phyloP scores from a whole-genome alignment of 2,329 filamentous ascomycete genomes.

The Fusarium camptoceras region DNA sequence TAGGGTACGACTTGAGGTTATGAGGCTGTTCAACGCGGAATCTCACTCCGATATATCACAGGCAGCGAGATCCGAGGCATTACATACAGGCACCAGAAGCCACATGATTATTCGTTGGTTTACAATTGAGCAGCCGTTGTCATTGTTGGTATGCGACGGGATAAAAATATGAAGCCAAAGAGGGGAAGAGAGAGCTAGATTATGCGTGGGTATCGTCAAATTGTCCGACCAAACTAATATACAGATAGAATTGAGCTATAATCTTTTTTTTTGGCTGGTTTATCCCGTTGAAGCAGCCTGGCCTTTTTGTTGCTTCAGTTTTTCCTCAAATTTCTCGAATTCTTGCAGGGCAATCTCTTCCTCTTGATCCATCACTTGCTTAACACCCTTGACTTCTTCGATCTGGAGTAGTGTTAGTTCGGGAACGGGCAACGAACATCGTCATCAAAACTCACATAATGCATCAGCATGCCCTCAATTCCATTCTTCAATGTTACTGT shows the following conservation, averaged over 20 bases:
- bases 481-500: slow-evolving; percentile 97
- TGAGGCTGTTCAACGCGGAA: neutral
- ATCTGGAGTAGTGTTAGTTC: slow-evolving; percentile 69
- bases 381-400: slow-evolving; percentile 92
- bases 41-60: neutral
- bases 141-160: neutral
- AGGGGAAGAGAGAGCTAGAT: neutral
- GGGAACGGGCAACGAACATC: slow-evolving; percentile 40
- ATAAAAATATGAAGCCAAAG: neutral
- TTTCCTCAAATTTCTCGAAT: slow-evolving; percentile 96
- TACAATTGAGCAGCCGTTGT: neutral
- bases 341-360: slow-evolving; percentile 88
- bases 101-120: neutral
- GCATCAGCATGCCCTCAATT: slow-evolving; percentile 98
- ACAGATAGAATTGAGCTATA: slow-evolving; percentile 26
- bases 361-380: slow-evolving; percentile 90
- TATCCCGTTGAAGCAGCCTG: slow-evolving; percentile 29
- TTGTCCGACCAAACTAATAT: slow-evolving; percentile 41
- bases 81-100: neutral
- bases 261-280: neutral
- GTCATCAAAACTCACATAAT: slow-evolving; percentile 73
- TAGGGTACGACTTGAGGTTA: neutral
- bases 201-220: slow-evolving; percentile 46
- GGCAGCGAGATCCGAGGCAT: neutral
- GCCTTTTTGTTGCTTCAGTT: slow-evolving; percentile 67